Evolutionary conservation across 2,329 filamentous ascomycete genomes (phyloP).

Genomic region (Fusarium sp.): DNA sequence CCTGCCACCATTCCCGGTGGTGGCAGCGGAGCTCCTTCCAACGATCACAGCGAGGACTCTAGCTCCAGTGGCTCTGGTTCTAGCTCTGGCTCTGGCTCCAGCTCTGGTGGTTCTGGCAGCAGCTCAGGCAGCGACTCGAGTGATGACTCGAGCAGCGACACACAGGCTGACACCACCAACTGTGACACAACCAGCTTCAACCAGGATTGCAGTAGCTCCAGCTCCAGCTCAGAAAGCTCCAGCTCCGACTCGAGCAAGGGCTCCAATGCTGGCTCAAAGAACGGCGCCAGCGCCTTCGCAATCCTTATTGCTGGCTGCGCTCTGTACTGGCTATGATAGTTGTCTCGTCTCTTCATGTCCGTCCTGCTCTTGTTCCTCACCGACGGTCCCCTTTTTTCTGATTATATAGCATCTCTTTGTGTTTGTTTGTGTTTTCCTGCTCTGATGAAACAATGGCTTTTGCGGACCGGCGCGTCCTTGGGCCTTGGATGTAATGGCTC

Average conservation of each 20-base stretch:
- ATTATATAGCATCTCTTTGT: slow-evolving; percentile 37
- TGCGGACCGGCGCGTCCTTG: slow-evolving; percentile 30
- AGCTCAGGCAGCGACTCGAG: slow-evolving; percentile 35
- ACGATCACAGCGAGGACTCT: slow-evolving; percentile 35
- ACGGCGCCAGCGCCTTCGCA: slow-evolving; percentile 52
- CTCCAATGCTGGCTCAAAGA: slow-evolving; percentile 48
- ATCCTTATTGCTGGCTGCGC: slow-evolving; percentile 53
- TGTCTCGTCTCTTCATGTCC: neutral
- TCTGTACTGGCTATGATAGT: slow-evolving; percentile 50
- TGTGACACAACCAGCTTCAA: slow-evolving; percentile 56
- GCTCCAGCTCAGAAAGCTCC: slow-evolving; percentile 44
- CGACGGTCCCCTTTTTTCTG: slow-evolving; percentile 8
- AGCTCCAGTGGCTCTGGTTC: slow-evolving; percentile 40
- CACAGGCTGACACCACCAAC: slow-evolving; percentile 41
- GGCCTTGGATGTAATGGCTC: slow-evolving; percentile 39
- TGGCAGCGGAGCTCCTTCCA: slow-evolving; percentile 28
- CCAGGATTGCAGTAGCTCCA: slow-evolving; percentile 52
- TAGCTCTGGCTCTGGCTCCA: slow-evolving; percentile 34
- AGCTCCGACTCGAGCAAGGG: slow-evolving; percentile 44
- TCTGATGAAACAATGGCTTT: slow-evolving; percentile 31
- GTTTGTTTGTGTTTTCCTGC: slow-evolving; percentile 17
- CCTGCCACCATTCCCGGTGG: slow-evolving; percentile 41
- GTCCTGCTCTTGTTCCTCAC: slow-evolving; percentile 10
- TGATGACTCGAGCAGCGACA: slow-evolving; percentile 28
- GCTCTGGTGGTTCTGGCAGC: slow-evolving; percentile 22